Conservation (phyloP, 495 filamentous ascomycete species). For the Aspergillus baeticus region DNA sequence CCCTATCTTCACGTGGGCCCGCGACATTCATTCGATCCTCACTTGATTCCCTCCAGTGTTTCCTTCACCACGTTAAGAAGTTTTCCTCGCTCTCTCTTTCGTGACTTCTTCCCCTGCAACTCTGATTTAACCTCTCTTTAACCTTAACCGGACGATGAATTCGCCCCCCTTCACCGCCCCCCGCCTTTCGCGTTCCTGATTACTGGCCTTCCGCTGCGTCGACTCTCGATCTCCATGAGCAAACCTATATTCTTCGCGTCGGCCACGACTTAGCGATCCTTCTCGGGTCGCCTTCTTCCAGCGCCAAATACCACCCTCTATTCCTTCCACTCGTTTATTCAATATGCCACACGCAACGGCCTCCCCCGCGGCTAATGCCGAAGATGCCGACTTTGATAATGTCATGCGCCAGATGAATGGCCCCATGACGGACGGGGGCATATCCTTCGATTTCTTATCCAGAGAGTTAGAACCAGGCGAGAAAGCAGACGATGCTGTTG, state of each 20-base stretch:
- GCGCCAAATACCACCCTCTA: not conserved
- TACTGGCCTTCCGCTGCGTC: not conserved
- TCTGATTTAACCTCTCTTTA: not conserved
- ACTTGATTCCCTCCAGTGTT: not conserved
- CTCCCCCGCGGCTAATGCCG: conserved; percentile 26
- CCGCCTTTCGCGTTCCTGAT: not conserved
- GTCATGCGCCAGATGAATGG: conserved; percentile 51
- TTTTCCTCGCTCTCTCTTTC: not conserved
- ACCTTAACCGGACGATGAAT: not conserved
- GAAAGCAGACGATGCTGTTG: conserved; percentile 77
- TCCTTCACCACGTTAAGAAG: not conserved
- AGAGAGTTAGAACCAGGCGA: conserved; percentile 61
- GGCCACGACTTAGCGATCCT: not conserved
- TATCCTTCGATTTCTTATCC: conserved; percentile 42
- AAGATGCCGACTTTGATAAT: conserved; percentile 49
- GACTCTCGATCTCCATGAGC: not conserved
- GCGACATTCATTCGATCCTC: conserved; percentile 5
- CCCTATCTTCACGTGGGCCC: conserved; percentile 9
- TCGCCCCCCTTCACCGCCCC: not conserved
- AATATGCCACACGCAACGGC: conserved; percentile 52
- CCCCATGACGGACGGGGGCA: conserved; percentile 32
- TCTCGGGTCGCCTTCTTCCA: not conserved
- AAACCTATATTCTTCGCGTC: not conserved
- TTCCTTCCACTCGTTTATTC: not conserved
- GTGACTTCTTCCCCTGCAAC: not conserved